Conservation (phyloP, 495 filamentous ascomycete species). For the Penicillium canescens region DNA sequence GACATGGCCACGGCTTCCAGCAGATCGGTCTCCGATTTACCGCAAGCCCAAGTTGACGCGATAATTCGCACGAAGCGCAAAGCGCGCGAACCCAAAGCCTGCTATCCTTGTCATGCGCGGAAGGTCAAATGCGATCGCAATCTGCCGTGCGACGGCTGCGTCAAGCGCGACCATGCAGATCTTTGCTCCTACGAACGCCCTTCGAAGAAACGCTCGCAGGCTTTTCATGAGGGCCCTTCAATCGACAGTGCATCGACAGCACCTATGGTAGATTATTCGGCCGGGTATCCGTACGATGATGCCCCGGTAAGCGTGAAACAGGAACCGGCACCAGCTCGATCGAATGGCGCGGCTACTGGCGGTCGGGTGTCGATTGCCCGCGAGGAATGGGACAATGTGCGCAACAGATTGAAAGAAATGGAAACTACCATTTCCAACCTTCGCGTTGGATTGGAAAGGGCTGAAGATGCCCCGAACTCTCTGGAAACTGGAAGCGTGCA, state of each 20-base stretch:
- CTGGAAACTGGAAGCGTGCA: conserved; percentile 56
- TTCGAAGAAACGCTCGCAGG: conserved; percentile 48
- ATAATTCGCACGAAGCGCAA: conserved; percentile 53
- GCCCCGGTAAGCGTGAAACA: conserved; percentile 23
- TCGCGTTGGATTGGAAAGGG: conserved; percentile 42
- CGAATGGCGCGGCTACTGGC: conserved; percentile 19
- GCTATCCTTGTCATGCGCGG: conserved; percentile 71
- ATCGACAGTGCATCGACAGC: conserved; percentile 14
- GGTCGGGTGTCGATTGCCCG: conserved; percentile 43
- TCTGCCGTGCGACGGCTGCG: conserved; percentile 70
- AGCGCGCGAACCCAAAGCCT: conserved; percentile 55
- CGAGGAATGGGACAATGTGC: conserved; percentile 50
- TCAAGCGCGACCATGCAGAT: conserved; percentile 70
- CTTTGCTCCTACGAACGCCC: conserved; percentile 75
- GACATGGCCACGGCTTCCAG: conserved; percentile 26
- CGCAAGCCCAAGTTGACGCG: conserved; percentile 49
- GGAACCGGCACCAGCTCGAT: conserved; percentile 24
- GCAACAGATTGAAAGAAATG: conserved; percentile 42
- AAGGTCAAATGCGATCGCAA: conserved; percentile 78
- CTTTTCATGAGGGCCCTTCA: conserved; percentile 32
- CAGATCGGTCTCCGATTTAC: conserved; percentile 41
- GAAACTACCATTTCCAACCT: conserved; percentile 42
- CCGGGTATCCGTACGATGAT: conserved; percentile 26
- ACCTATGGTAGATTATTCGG: conserved; percentile 16
- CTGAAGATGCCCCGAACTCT: conserved; percentile 31